These are phyloP conservation scores for Monosporascus sp. DNA, from an alignment of 2,329 filamentous ascomycete genomes.

Conservation along the genomic window DNA sequence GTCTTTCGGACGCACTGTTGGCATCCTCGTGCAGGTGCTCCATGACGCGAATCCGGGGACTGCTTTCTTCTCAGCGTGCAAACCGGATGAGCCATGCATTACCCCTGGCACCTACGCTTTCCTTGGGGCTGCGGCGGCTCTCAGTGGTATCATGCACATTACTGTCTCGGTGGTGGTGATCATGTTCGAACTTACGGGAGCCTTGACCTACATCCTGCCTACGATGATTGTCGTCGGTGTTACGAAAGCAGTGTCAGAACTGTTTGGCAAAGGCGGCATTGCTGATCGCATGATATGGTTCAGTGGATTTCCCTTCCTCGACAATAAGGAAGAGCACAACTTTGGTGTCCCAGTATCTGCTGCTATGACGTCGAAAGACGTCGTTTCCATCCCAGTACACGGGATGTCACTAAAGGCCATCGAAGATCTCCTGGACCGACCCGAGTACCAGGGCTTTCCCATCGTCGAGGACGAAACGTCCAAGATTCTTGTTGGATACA, in stretches of 20 bases:
- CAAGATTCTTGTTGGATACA: conserved; percentile 79
- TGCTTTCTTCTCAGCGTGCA: conserved; percentile 80
- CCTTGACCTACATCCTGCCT: conserved; percentile 90
- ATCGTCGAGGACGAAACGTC: conserved; percentile 70
- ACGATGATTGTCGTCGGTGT: conserved; percentile 99
- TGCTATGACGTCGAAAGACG: conserved; percentile 72
- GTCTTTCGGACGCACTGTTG: conserved; percentile 88
- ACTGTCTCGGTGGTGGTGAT: conserved; percentile 96
- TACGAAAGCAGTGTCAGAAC: conserved; percentile 85
- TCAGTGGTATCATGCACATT: conserved; percentile 97
- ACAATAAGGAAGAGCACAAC: conserved; percentile 95
- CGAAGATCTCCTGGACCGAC: conserved; percentile 69
- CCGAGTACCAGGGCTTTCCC: conserved; percentile 87
- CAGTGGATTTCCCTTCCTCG: conserved; percentile 92
- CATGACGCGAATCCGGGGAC: conserved; percentile 79
- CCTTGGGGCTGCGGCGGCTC: conserved; percentile 80
- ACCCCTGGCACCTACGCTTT: conserved; percentile 97
- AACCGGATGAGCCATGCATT: conserved; percentile 90
- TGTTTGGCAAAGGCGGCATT: conserved; percentile 93
- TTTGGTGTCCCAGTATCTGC: conserved; percentile 91
- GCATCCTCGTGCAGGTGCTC: conserved; percentile 85
- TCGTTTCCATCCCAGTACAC: conserved; percentile 66
- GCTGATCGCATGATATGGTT: conserved; percentile 99
- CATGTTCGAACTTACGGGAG: conserved; percentile 99
- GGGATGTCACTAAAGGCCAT: conserved; percentile 73